Percentiles rank a stretch among this genome's conserved stretches.
Evolutionary conservation across 73 alveolate genomes (phyloP).

Genomic region (Strombidium stylifer): DNA sequence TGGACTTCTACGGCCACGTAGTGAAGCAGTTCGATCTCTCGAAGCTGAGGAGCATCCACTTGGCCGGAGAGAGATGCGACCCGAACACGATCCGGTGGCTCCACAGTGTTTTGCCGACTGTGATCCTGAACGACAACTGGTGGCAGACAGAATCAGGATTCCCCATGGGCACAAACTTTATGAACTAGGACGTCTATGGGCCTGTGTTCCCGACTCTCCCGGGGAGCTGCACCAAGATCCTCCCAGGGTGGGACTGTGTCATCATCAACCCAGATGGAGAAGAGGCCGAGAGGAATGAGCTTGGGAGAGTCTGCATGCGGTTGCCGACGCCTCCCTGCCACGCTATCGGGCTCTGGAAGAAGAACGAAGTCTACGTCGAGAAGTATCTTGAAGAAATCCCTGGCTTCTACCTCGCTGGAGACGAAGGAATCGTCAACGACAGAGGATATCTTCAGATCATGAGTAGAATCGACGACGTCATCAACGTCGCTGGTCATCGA

Average conservation of each 20-base stretch:
- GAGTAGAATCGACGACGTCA: slow-evolving; percentile 91
- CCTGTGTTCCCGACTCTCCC: slow-evolving; percentile 36
- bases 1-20: slow-evolving; percentile 47
- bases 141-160: slow-evolving; percentile 71
- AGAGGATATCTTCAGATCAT: slow-evolving; percentile 89
- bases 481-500: slow-evolving; percentile 89
- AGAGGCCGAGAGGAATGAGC: slow-evolving; percentile 15
- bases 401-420: slow-evolving; percentile 83
- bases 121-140: slow-evolving; percentile 59
- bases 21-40: slow-evolving; percentile 13
- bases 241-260: slow-evolving; percentile 52
- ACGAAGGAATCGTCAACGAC: slow-evolving; percentile 82
- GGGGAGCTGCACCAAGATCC: slow-evolving; percentile 53
- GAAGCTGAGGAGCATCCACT: slow-evolving; percentile 27
- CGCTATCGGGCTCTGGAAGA: slow-evolving; percentile 53
- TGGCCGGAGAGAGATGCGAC: slow-evolving; percentile 72
- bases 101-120: slow-evolving; percentile 17
- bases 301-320: slow-evolving; percentile 45
- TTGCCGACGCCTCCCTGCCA: slow-evolving; percentile 63
- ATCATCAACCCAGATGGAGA: slow-evolving; percentile 46
- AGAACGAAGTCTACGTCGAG: slow-evolving; percentile 49
- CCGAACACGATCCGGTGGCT: slow-evolving; percentile 59
- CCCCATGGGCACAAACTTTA: slow-evolving; percentile 39
- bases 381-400: slow-evolving; percentile 31
- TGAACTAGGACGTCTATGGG: slow-evolving; percentile 30